phyloP scores from a whole-genome alignment of 78 protist genomes.

The Dictyostelium firmibasis region DNA sequence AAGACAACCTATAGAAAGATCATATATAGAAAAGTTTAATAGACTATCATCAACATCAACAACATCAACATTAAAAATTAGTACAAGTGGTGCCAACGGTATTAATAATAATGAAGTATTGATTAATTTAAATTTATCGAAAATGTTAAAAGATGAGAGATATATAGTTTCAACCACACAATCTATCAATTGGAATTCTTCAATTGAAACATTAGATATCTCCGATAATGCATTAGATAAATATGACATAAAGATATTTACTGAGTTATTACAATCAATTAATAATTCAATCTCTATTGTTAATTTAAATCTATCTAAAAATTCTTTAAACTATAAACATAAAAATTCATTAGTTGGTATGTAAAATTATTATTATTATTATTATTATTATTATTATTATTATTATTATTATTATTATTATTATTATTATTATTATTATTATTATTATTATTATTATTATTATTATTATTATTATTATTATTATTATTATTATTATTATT shows the following conservation, averaged over 20 bases:
- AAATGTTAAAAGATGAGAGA: slow-evolving; percentile 48
- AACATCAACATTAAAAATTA: neutral
- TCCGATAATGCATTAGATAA: slow-evolving; percentile 12
- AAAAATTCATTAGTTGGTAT: slow-evolving; percentile 52
- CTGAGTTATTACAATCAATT: slow-evolving; percentile 33
- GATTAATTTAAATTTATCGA: slow-evolving; percentile 14
- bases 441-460: neutral
- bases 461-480: neutral
- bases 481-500: too few species aligned
- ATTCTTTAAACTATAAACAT: slow-evolving; percentile 12
- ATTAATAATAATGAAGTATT: slow-evolving; percentile 5
- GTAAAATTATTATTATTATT: neutral
- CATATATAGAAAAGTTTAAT: neutral
- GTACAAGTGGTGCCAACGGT: neutral
- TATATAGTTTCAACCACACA: neutral
- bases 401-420: neutral
- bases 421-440: neutral
- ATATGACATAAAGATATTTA: slow-evolving; percentile 8
- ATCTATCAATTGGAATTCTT: slow-evolving; percentile 54
- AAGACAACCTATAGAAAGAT: neutral
- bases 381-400: neutral
- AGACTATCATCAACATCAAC: slow-evolving; percentile 1
- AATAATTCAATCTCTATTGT: slow-evolving; percentile 31
- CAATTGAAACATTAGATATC: slow-evolving; percentile 18
- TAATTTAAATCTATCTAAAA: slow-evolving; percentile 26